Evolutionary conservation across 306 rosid genomes (phyloP), one percentile per base, ranked within the genome.

Genomic region (Calophaca sinica): DNA sequence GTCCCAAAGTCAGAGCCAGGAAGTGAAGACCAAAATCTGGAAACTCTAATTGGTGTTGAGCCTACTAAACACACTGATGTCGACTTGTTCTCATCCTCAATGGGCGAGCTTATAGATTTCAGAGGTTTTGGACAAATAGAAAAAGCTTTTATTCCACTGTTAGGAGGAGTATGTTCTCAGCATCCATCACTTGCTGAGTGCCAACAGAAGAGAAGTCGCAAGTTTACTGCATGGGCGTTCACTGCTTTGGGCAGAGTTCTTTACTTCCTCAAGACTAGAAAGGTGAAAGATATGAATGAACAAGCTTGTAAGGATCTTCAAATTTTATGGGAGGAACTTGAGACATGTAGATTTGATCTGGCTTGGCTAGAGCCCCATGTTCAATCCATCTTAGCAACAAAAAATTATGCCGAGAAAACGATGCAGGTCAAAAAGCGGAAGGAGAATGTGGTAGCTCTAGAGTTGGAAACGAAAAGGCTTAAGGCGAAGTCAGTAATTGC

Each of bases 291-390:
- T 39, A 62, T 62, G 68, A 36, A 62, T 12, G 68, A 36, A 0
- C 5, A 3, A 7, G 29, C 31, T 3, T 44, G 63, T 7, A 62
- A 26, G 26, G 62, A 53, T 2, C 81, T 81, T 31, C 63, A 70
- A 11, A 11, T 15, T 70, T 9, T 81, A 12, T 81, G 84, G 84
- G 78, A 70, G 20, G 84, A 75, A 36, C 73, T 81, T 36, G n/a
- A 42, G 3, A 2, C 46, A 8, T 81, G 53, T 62, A 41, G 54
- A 28, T 75, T 81, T 75, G 78, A 81, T 32, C 66, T 81, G 41
- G 32, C 14, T 12, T 81, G 84, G 84, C 42, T 52, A 10, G 75
- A 81, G 75, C 78, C 81, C 0, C 58, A 55, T 28, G 81, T 81
- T 63, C 10, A 63, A 63, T 62, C 26, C 2, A 78, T 81, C 20